Conservation (phyloP, 768 basidiomycete species). For the Crucibulum laeve region DNA sequence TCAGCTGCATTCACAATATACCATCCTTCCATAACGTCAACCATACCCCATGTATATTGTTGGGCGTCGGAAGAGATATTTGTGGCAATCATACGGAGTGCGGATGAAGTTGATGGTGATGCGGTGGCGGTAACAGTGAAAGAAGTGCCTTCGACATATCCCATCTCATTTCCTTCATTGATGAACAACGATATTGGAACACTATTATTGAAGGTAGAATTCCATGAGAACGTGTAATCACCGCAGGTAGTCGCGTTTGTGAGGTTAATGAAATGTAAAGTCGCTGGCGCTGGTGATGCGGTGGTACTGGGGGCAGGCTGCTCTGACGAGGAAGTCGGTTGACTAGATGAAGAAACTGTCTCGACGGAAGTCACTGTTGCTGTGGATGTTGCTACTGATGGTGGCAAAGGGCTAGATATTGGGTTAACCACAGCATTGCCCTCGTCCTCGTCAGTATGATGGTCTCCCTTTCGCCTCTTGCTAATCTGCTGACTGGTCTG, state of each 20-base stretch:
- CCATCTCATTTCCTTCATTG: not conserved
- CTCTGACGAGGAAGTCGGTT: no score
- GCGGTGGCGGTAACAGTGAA: constrained; percentile 8
- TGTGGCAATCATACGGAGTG: constrained; percentile 18
- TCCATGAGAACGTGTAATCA: constrained; percentile 20
- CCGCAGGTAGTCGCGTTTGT: constrained; percentile 24
- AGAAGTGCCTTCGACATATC: constrained; percentile 1
- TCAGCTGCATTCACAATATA: constrained; percentile 23
- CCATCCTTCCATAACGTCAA: constrained; percentile 27
- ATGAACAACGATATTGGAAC: constrained; percentile 16
- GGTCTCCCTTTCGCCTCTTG: no score
- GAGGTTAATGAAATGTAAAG: constrained; percentile 17
- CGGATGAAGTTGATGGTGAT: constrained; percentile 6
- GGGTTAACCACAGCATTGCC: no score
- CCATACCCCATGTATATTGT: constrained; percentile 20
- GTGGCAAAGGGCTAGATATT: not conserved
- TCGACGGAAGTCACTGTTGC: not conserved
- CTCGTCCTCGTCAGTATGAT: no score
- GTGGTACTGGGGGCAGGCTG: not conserved
- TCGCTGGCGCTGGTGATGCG: constrained; percentile 2
- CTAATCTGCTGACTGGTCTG: no score
- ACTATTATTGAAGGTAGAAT: constrained; percentile 5
- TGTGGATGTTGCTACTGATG: not conserved
- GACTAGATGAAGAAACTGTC: not conserved
- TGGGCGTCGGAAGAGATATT: constrained; percentile 16